These are phyloP conservation scores for Boletus insuetus DNA, from an alignment of 768 basidiomycete species.

Conservation along the genomic window DNA sequence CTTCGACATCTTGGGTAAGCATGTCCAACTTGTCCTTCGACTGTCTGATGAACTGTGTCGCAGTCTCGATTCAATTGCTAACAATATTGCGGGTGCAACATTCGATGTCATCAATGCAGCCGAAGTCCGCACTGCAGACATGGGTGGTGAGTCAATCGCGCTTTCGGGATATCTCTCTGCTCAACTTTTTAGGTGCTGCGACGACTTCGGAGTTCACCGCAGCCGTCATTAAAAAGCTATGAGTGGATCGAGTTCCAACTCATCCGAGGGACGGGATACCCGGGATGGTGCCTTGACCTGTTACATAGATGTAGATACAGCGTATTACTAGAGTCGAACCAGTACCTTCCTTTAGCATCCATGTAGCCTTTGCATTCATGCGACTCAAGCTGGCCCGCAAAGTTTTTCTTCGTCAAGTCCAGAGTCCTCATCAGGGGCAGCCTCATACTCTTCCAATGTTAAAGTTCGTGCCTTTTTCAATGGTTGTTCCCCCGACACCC, in stretches of 20 bases:
- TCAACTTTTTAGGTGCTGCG: conserved; percentile 58
- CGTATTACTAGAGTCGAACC: conserved; percentile 12
- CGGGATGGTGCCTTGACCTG: conserved; percentile 5
- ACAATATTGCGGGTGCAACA: conserved; percentile 87
- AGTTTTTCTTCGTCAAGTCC: conserved; percentile 47
- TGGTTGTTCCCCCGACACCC: conserved; percentile 23
- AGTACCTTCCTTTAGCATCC: conserved; percentile 16
- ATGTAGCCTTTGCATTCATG: neutral
- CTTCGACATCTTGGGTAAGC: conserved; percentile 90
- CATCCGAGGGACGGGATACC: neutral
- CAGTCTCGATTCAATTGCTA: conserved; percentile 89
- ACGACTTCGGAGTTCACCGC: conserved; percentile 95
- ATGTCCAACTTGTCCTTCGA: conserved; percentile 11
- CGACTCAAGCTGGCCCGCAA: conserved; percentile 7
- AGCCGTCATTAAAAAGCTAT: conserved; percentile 83
- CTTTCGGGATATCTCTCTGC: neutral
- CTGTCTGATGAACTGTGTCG: conserved; percentile 6
- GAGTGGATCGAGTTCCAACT: conserved; percentile 11
- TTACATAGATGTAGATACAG: conserved; percentile 26
- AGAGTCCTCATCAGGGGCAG: conserved; percentile 44
- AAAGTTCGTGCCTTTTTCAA: conserved; percentile 42
- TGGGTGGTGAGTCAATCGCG: conserved; percentile 69
- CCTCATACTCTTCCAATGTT: conserved; percentile 54
- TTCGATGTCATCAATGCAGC: conserved; percentile 90
- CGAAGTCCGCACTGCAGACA: conserved; percentile 89